Evolutionary conservation across 2,329 filamentous ascomycete species (phyloP), one percentile per base, ranked within the genome.

Genomic region (Monosporascus sp.): DNA sequence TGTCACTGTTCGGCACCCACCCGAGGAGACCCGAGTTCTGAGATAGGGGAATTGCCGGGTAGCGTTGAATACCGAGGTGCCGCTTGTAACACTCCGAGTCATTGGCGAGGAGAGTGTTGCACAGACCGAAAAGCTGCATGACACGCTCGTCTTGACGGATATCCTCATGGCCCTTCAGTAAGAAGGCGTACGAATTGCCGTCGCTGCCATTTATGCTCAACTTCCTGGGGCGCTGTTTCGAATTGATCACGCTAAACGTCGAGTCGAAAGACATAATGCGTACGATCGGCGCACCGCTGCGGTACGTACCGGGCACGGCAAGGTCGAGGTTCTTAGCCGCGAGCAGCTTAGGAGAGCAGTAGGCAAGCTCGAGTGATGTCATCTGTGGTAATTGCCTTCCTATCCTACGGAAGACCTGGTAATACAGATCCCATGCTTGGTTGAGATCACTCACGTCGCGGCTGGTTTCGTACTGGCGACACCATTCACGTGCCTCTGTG

Each of bases 351-450:
- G 95, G 95, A 18, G 93, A 99, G 63, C 96, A 96, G 70, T 99
- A 99, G 58, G 95, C 91, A 62, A 99, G 78, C 72, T 99, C 95
- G 43, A 99, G 80, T 51, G 87, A 90, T 62, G 91, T 96, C 60
- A 99, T 82, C 64, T 97, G 94, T 3, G 91, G 92, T 48, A 99
- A 75, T 71, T 99, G 95, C 57, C 93, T 84, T 48, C 88, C 89
- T 67, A 99, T 97, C 68, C 95, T 89, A 56, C 92, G 86, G 84
- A 99, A 99, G 1, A 97, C 94, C 60, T 96, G 91, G 72, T 99
- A 99, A 73, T 99, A 99, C 15, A 99, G 82, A 72, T 99, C 95
- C 94, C 94, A 99, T 7, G 94, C 94, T 71, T 96, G 91, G 67
- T 97, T 99, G 46, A 99, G 82, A 68, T 99, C 95, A 48, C 90